These are phyloP conservation scores for Globisporangium nunn DNA, from an alignment of 352 stramenopile genomes.

Conservation along the genomic window DNA sequence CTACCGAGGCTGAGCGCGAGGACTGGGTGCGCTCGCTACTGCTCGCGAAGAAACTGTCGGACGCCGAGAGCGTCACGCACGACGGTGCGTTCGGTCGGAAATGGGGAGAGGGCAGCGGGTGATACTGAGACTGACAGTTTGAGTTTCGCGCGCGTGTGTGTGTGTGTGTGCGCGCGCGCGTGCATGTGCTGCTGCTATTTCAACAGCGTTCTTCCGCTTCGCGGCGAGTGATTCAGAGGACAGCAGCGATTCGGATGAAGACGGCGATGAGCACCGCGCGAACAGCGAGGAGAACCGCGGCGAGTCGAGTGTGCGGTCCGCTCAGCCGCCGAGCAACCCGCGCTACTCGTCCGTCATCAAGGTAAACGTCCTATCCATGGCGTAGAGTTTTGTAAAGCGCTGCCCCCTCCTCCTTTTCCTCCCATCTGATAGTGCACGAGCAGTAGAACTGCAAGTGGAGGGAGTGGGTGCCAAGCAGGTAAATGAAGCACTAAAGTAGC, in stretches of 20 bases:
- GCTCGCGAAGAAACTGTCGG: constrained; percentile 29
- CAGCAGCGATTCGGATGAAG: constrained; percentile 36
- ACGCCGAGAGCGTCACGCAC: constrained; percentile 9
- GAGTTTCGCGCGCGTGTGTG: not conserved
- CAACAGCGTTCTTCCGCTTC: constrained; percentile 41
- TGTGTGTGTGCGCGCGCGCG: not conserved
- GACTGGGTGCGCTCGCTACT: constrained; percentile 40
- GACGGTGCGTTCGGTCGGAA: constrained; percentile 11
- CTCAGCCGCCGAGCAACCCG: constrained; percentile 17
- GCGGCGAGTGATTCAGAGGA: constrained; percentile 32
- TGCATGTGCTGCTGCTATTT: not conserved
- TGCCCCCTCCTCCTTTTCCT: not conserved
- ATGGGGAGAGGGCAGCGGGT: not conserved
- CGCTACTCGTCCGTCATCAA: constrained; percentile 15
- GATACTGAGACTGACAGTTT: not conserved
- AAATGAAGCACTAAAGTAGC: constrained; percentile 1
- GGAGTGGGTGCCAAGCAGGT: not conserved
- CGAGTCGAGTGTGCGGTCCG: constrained; percentile 17
- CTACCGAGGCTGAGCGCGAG: constrained; percentile 24
- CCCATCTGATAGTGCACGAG: not conserved
- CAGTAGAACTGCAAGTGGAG: not conserved
- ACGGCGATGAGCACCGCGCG: constrained; percentile 11
- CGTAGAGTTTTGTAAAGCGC: not conserved
- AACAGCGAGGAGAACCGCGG: constrained; percentile 13
- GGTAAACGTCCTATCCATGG: constrained; percentile 25